Evolutionary conservation across 495 filamentous ascomycete genomes (phyloP), one percentile per base, ranked within the genome.

Genomic region (Penicillium crystallinum): DNA sequence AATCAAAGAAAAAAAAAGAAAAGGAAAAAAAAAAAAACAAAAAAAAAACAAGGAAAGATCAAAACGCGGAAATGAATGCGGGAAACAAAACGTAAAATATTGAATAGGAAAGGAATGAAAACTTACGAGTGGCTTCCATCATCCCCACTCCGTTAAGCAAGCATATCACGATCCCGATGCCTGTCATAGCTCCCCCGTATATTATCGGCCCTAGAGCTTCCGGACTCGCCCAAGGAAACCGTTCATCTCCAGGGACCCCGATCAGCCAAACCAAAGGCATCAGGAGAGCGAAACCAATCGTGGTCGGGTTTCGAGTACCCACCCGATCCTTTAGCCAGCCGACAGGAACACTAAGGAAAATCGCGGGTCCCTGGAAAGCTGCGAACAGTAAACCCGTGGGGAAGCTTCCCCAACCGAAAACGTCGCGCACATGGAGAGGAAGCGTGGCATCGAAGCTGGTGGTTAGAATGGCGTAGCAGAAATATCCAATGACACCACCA

Each of bases 371-470:
- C 22, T 62, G 54, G 2, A 70, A 45, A 9, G 36, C 41, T 1
- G 56, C 35, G 29, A 68, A 70, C 39, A 70, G 38, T 18, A 66
- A 17, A 4, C 65, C 63, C 0, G 58, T 34, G 2, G 36, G 39
- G 19, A 56, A 29, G n/a, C 42, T 55, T 2, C 46, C 54, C 65
- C 63, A 66, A 17, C 30, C 19, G 29, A 68, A 68, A 0, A 38
- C 43, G 14, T 55, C 50, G 0, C 42, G 50, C 17, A 66, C 54
- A 48, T 68, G 65, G 3, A 68, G 56, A 9, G 65, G 65, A n/a
- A 68, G 42, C n/a, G 61, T 66, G 11, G 63, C 48, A 19, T 62
- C 55, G 51, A 66, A 66, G 31, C 65, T 68, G n/a, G 61, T 17
- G 2, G 52, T 49, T 6, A 63, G 14, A 18, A 66, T 29, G 14